These are phyloP conservation scores for Geoglossum cookeanum DNA, from an alignment of 2,329 filamentous ascomycete species.

Conservation along the genomic window DNA sequence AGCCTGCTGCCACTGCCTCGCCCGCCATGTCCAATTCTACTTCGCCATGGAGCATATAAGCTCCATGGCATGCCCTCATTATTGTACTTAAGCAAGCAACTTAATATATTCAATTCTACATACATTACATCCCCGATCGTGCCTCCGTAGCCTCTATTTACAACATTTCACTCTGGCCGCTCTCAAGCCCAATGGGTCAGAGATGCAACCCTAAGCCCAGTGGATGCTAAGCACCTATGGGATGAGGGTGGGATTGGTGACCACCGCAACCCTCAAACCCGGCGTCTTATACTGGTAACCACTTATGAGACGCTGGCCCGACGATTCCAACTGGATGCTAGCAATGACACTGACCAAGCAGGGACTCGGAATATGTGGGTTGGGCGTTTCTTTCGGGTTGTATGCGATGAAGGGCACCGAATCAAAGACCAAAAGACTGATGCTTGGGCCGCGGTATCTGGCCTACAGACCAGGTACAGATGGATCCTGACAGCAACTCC, in stretches of 20 bases:
- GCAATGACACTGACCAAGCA: background rate
- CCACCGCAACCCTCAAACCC: background rate
- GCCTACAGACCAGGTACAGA: background rate
- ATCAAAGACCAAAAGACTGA: background rate
- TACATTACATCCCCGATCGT: no score
- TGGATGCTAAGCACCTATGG: background rate
- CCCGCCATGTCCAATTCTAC: no score
- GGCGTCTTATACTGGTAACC: background rate
- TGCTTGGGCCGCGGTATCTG: background rate
- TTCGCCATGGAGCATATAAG: no score
- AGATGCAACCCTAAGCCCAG: background rate
- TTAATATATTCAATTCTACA: no score
- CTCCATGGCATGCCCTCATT: no score
- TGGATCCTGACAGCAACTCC: background rate
- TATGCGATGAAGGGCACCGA: background rate
- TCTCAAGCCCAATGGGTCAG: background rate
- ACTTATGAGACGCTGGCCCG: background rate
- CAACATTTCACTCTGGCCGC: no score
- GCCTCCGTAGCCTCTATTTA: no score
- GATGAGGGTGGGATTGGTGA: background rate
- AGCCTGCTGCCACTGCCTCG: no score
- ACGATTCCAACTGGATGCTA: background rate
- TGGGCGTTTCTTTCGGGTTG: background rate
- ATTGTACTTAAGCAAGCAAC: no score
- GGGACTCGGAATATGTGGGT: background rate